Evolutionary conservation across 805 yeast genomes (phyloP), one percentile per base, ranked within the genome.

Genomic region (Cyberlindnera xylosilytica): DNA sequence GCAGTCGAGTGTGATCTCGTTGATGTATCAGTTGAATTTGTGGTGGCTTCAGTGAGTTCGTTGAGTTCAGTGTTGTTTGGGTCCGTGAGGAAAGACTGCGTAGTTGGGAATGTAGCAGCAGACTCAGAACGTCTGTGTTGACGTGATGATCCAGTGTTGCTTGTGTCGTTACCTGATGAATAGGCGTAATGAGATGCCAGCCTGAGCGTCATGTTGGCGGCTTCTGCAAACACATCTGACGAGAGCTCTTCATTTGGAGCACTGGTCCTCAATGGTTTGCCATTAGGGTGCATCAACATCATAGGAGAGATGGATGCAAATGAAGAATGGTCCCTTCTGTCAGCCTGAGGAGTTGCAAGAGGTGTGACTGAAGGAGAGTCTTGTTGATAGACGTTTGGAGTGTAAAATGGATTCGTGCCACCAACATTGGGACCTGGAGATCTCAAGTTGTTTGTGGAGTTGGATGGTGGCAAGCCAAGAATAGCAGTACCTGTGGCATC

Each of bases 161-260:
- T 29, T 2, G 35, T 34, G 11, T n/a, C n/a, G n/a, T n/a, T n/a
- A n/a, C n/a, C n/a, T n/a, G n/a, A n/a, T n/a, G 47, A 15, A 27
- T 44, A 38, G n/a, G 48, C 44, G 22, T 23, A 38, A n/a, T 38
- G 44, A 15, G 48, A 44, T 4, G 48, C 45, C 45, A 44, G 28
- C 13, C 30, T 37, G 27, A 44, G 17, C 4, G 45, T 44, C 39
- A 41, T 34, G 20, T 44, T 40, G 5, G 48, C 48, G n/a, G 48
- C 44, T 20, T 44, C 37, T 6, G 45, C 38, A 34, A 40, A 44
- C 5, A 44, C 48, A 26, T 44, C 42, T 16, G 44, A 13, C 4
- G 47, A 31, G 3, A 44, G 16, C 4, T 37, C 44, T n/a, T 36
- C 39, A 10, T 33, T 36, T n/a, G 40, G 43, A 3, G 33, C 34